Conservation (phyloP, 768 basidiomycete species). For the Cyclocybe cylindracea region DNA sequence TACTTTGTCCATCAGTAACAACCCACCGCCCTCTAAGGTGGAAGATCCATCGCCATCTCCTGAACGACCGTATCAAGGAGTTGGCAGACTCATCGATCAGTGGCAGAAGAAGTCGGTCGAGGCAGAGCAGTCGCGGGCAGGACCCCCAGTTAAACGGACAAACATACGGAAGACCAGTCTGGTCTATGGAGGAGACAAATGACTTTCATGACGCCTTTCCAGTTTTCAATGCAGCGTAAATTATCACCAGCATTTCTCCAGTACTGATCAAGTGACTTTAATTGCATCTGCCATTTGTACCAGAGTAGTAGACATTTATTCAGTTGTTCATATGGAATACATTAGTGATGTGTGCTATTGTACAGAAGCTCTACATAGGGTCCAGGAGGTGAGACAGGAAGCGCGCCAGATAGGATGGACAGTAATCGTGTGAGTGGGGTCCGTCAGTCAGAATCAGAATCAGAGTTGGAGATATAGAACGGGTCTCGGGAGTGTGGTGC, state of each 20-base stretch:
- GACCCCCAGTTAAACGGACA: conserved; percentile 33
- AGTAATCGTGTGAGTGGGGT: not conserved
- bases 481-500: conserved; percentile 7
- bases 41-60: conserved; percentile 58
- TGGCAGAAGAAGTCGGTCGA: conserved; percentile 85
- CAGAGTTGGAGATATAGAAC: conserved; percentile 20
- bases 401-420: not conserved
- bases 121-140: conserved; percentile 38
- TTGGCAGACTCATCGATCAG: conserved; percentile 82
- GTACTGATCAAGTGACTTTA: too few species aligned
- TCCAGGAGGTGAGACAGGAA: not conserved
- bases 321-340: not conserved
- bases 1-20: conserved; percentile 15
- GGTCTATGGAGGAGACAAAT: conserved; percentile 27
- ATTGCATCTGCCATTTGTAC: too few species aligned
- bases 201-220: not conserved
- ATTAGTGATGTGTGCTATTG: conserved; percentile 7
- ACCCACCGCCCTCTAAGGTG: conserved; percentile 11
- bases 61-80: conserved; percentile 79
- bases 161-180: conserved; percentile 42
- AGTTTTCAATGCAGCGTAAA: not conserved
- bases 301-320: too few species aligned
- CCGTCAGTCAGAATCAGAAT: conserved; percentile 25
- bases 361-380: not conserved
- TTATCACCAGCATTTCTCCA: too few species aligned